Percentiles rank a stretch among this genome's conserved stretches.
Evolutionary conservation across 768 basidiomycete species (phyloP).

Genomic region (Tylopilus sp.): DNA sequence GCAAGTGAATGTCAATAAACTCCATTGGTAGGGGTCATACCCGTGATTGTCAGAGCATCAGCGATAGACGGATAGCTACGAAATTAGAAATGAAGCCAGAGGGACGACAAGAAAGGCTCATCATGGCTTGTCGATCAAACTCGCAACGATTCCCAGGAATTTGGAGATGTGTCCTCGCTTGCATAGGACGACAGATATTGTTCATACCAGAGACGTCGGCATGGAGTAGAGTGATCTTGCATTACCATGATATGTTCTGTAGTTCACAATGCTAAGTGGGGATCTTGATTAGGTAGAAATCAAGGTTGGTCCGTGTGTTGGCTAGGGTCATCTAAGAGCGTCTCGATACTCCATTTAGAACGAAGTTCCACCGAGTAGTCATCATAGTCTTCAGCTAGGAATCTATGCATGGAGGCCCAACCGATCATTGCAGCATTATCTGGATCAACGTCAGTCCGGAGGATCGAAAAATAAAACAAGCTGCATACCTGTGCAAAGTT

Average conservation of each 20-base stretch:
- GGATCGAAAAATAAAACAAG: background rate
- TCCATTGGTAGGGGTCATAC: background rate
- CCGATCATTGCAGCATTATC: slow-evolving; percentile 98
- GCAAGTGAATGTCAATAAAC: background rate
- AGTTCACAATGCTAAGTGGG: background rate
- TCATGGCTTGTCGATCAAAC: too few relatives aligned
- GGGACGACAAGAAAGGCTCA: background rate
- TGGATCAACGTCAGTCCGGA: slow-evolving; percentile 26
- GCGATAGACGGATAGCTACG: background rate
- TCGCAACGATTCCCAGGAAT: background rate
- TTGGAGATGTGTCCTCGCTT: background rate
- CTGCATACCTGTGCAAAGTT: slow-evolving; percentile 73
- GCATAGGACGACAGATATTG: too few relatives aligned
- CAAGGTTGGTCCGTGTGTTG: background rate
- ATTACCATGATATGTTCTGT: background rate
- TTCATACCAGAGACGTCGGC: too few relatives aligned
- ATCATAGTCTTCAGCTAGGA: slow-evolving; percentile 59
- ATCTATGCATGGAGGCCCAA: slow-evolving; percentile 85
- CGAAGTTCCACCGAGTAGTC: slow-evolving; percentile 57
- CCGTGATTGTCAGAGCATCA: background rate
- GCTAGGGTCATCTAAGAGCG: background rate
- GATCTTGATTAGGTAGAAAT: background rate
- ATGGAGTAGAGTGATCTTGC: too few relatives aligned
- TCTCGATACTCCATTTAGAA: slow-evolving; percentile 78
- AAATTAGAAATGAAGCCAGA: background rate